These are phyloP conservation scores for Trichomonas gallinae DNA, from an alignment of 208 protist genomes.

Conservation along the genomic window DNA sequence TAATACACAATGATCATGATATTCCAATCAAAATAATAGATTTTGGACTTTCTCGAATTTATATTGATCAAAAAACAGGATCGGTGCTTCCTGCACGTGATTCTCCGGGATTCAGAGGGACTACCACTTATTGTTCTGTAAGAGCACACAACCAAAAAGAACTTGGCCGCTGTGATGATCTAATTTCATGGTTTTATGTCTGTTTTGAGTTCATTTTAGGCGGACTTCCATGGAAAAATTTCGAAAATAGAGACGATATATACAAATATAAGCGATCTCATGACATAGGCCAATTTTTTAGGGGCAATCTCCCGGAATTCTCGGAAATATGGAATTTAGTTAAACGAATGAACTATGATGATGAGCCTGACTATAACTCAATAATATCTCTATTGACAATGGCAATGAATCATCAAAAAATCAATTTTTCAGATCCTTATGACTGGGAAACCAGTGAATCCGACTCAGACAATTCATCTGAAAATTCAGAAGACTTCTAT, in stretches of 20 bases:
- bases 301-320: neutral
- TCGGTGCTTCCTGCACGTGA: neutral
- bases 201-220: neutral
- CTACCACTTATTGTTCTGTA: neutral
- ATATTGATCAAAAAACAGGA: neutral
- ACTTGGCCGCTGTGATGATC: neutral
- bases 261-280: neutral
- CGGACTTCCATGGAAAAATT: neutral
- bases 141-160: neutral
- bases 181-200: constrained; percentile 14
- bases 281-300: neutral
- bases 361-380: neutral
- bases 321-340: neutral
- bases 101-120: neutral
- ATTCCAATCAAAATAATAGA: neutral
- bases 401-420: neutral
- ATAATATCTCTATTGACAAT: neutral
- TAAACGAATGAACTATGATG: neutral
- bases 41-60: neutral
- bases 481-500: no score
- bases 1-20: neutral
- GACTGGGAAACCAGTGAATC: no score
- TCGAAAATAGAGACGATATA: neutral
- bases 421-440: neutral
- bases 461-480: no score